These are phyloP conservation scores for Xylariaceae sp. DNA, from an alignment of 2,329 filamentous ascomycete species.

Conservation along the genomic window DNA sequence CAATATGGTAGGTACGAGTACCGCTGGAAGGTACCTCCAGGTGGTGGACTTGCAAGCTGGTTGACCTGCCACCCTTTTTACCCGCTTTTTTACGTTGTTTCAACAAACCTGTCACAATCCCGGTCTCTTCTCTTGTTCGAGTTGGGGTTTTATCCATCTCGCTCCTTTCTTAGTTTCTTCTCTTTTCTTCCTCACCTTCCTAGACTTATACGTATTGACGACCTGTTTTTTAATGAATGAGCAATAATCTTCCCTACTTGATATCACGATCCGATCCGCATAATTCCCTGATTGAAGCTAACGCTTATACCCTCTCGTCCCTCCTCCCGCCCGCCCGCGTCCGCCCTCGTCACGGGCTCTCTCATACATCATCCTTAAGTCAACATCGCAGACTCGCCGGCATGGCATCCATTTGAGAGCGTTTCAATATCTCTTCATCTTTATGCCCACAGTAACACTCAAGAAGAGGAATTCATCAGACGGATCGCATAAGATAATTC, in stretches of 20 bases:
- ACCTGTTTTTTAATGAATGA: background rate
- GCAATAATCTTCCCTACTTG: background rate
- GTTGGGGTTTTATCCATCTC: constrained; percentile 6
- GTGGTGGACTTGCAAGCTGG: constrained; percentile 14
- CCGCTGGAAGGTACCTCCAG: background rate
- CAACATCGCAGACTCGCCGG: constrained; percentile 15
- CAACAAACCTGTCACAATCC: constrained; percentile 12
- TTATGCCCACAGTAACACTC: background rate
- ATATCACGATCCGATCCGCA: constrained; percentile 8
- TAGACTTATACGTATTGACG: background rate
- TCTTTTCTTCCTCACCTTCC: constrained; percentile 3
- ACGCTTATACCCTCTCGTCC: background rate
- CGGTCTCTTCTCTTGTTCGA: constrained; percentile 7
- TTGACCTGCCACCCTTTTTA: constrained; percentile 33
- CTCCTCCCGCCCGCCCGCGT: constrained; percentile 1
- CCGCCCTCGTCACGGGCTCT: constrained; percentile 4
- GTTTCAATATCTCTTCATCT: background rate
- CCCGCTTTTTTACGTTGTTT: constrained; percentile 23
- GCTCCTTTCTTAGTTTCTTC: constrained; percentile 1
- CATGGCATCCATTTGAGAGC: constrained; percentile 14
- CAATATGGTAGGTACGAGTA: background rate
- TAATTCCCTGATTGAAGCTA: background rate
- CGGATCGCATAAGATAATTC: background rate
- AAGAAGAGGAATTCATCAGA: background rate
- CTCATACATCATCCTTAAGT: constrained; percentile 15